A percentile compares a stretch with the other conserved stretches of the same genome.
These are phyloP conservation scores for Protea cynaroides DNA, from an alignment of 164 flowering plant species.

Conservation along the genomic window DNA sequence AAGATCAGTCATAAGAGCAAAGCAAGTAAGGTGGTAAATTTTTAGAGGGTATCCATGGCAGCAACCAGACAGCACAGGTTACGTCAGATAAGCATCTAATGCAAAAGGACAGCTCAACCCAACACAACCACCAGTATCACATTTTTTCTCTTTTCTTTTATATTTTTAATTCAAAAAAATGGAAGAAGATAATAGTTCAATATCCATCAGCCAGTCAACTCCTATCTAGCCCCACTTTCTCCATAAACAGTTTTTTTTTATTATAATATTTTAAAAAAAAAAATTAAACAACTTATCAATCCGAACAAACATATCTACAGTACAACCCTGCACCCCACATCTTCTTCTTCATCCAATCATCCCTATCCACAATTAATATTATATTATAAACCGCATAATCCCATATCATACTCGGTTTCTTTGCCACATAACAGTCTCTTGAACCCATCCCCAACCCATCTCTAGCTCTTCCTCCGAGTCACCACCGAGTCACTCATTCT, in stretches of 20 bases:
- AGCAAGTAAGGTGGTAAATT: no score
- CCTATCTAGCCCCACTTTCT: constrained; percentile 23
- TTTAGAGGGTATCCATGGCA: not conserved
- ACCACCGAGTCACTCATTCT: not conserved
- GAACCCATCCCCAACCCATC: no score
- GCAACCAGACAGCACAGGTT: constrained; percentile 20
- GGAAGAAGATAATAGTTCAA: constrained; percentile 5
- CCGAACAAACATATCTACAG: not conserved
- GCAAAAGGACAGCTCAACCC: constrained; percentile 27
- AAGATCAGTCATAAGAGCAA: no score
- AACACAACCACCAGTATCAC: constrained; percentile 7
- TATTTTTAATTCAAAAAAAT: not conserved
- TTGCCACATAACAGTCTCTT: not conserved
- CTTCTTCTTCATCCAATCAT: constrained; percentile 1
- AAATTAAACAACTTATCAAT: not conserved
- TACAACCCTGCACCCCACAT: not conserved
- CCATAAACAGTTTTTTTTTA: not conserved
- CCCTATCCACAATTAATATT: not conserved
- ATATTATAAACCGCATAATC: not conserved
- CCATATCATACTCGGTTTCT: not conserved
- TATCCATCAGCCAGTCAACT: constrained; percentile 24
- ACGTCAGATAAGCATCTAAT: constrained; percentile 27
- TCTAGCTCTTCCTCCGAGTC: not conserved
- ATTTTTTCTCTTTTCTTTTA: not conserved
- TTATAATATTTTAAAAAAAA: no score